Percentiles rank a stretch among this genome's conserved stretches.
phyloP scores from a whole-genome alignment of 495 filamentous ascomycete species.

The Penicillium roqueforti region DNA sequence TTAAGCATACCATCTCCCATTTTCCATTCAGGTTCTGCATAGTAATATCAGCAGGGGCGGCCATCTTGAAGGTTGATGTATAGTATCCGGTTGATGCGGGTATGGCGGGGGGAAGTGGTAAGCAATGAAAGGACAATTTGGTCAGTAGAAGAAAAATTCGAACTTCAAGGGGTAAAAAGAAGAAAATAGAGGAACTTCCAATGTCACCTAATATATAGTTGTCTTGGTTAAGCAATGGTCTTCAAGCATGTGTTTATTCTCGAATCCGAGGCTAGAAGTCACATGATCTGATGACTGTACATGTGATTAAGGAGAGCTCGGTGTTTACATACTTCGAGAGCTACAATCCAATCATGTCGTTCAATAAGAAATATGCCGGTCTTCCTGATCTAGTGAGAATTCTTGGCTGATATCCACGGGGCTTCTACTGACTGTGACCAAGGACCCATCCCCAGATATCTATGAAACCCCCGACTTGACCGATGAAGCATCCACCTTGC shows the following conservation, averaged over 20 bases:
- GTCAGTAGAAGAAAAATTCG: not conserved
- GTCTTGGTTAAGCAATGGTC: not conserved
- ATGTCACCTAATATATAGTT: not conserved
- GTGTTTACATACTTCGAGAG: slow-evolving; percentile 9
- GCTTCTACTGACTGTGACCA: slow-evolving; percentile 14
- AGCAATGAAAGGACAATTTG: not conserved
- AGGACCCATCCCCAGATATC: slow-evolving; percentile 89
- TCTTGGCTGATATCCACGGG: not conserved
- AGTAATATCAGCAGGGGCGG: slow-evolving; percentile 69
- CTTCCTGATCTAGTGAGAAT: slow-evolving; percentile 75
- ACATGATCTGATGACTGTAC: slow-evolving; percentile 20
- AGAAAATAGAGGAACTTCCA: not conserved
- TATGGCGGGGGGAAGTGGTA: slow-evolving; percentile 10
- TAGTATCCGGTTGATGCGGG: slow-evolving; percentile 11
- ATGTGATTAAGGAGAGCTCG: not conserved
- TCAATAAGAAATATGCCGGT: slow-evolving; percentile 72
- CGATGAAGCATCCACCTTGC: slow-evolving; percentile 81
- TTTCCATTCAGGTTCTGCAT: slow-evolving; percentile 70
- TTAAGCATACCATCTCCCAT: slow-evolving; percentile 69
- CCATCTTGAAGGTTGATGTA: slow-evolving; percentile 56
- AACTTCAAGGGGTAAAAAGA: not conserved
- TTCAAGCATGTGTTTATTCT: slow-evolving; percentile 1
- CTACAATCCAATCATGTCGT: slow-evolving; percentile 35
- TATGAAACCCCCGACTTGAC: slow-evolving; percentile 92
- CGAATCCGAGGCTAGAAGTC: slow-evolving; percentile 23